Evolutionary conservation across 192 early-diverging fungal species (phyloP).

Genomic region (Lobosporangium transversale): DNA sequence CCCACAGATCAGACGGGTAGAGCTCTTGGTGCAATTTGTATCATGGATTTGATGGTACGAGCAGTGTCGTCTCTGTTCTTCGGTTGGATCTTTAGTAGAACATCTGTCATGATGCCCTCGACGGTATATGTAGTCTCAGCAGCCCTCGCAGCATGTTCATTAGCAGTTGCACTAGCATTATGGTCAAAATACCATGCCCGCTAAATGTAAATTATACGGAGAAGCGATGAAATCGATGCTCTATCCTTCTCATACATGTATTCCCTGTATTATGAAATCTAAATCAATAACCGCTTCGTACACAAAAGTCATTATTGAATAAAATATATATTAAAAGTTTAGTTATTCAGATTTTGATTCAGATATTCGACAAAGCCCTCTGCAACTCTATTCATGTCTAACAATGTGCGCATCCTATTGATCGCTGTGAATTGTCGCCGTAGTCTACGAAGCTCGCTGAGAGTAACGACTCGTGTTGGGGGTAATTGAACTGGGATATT

Average conservation of each 20-base stretch:
- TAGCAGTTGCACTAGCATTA: background rate
- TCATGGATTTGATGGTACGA: conserved; percentile 16
- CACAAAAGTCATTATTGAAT: too few species aligned
- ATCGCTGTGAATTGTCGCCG: conserved; percentile 86
- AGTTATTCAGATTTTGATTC: conserved; percentile 78
- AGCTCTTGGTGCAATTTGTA: conserved; percentile 29
- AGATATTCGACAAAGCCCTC: conserved; percentile 93
- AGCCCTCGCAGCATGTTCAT: background rate
- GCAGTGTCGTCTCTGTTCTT: conserved; percentile 18
- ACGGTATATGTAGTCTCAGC: conserved; percentile 17
- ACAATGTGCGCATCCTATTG: conserved; percentile 87
- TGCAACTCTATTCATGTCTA: conserved; percentile 76
- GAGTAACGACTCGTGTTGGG: conserved; percentile 77
- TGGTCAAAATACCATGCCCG: background rate
- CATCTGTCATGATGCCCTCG: conserved; percentile 15
- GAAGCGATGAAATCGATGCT: too few species aligned
- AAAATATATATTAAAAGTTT: too few species aligned
- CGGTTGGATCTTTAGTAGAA: conserved; percentile 30
- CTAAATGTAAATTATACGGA: too few species aligned
- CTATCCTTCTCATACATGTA: too few species aligned
- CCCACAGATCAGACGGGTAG: conserved; percentile 32
- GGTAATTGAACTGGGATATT: conserved; percentile 57
- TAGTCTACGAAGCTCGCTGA: conserved; percentile 83
- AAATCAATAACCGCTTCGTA: too few species aligned
- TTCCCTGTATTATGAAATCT: too few species aligned